Conservation (phyloP, 208 protist species). For the Leishmania braziliensis region DNA sequence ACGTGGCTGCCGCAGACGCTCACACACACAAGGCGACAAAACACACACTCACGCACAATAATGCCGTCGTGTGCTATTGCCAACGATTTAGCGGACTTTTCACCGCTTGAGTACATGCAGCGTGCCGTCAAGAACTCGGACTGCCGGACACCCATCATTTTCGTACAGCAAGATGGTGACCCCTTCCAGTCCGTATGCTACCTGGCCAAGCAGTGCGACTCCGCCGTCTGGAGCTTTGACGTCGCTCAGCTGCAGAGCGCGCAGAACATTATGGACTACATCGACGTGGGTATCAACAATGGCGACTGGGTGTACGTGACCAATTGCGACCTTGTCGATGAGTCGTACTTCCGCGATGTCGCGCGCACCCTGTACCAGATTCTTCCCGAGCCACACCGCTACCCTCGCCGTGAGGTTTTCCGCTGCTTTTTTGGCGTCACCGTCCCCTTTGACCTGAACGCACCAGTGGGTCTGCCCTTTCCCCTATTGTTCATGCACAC, state of each 20-base stretch:
- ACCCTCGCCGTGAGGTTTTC: constrained; percentile 85
- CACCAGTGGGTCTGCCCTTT: constrained; percentile 55
- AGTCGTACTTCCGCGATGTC: constrained; percentile 71
- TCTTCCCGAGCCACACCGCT: constrained; percentile 72
- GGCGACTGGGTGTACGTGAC: constrained; percentile 92
- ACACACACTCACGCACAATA: not conserved
- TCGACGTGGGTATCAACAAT: constrained; percentile 88
- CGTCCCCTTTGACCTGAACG: constrained; percentile 68
- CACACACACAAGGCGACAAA: not conserved
- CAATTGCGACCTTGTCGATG: constrained; percentile 65
- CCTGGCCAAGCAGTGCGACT: constrained; percentile 61
- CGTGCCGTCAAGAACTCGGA: constrained; percentile 82
- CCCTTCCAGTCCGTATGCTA: constrained; percentile 72
- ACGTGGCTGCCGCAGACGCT: not conserved
- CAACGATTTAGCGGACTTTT: constrained; percentile 41
- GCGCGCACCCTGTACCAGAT: constrained; percentile 74
- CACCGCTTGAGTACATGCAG: constrained; percentile 63
- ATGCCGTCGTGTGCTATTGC: constrained; percentile 34
- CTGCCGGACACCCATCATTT: constrained; percentile 84
- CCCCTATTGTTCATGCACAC: constrained; percentile 78
- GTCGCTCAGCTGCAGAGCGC: constrained; percentile 51
- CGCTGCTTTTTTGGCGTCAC: constrained; percentile 77
- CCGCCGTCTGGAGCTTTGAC: constrained; percentile 86
- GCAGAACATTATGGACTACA: constrained; percentile 86
- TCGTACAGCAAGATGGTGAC: constrained; percentile 83